Evolutionary conservation across 2,329 filamentous ascomycete genomes (phyloP).

Genomic region (Triangularia verruculosa): DNA sequence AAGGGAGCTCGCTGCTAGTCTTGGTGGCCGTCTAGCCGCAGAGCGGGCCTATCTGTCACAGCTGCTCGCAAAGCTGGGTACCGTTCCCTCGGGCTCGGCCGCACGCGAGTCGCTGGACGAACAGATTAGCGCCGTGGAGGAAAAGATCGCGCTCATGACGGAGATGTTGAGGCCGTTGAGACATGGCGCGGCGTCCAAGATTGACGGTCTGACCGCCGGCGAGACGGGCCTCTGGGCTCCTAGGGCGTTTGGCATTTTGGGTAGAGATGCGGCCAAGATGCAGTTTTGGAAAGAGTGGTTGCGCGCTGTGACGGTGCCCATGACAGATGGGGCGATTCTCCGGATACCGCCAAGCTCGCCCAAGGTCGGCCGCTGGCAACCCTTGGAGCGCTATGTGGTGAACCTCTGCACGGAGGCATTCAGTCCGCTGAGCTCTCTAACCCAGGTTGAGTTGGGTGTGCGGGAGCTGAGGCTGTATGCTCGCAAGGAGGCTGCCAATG

Average conservation of each 20-base stretch:
- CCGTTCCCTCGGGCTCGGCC: conserved; percentile 72
- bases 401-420: conserved; percentile 95
- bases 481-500: conserved; percentile 87
- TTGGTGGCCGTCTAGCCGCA: conserved; percentile 80
- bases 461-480: conserved; percentile 89
- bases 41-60: conserved; percentile 90
- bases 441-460: conserved; percentile 88
- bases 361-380: conserved; percentile 90
- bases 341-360: conserved; percentile 86
- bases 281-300: conserved; percentile 99
- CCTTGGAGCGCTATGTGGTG: conserved; percentile 92
- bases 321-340: conserved; percentile 82
- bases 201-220: conserved; percentile 91
- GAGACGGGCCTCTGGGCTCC: conserved; percentile 97
- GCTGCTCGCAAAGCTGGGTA: conserved; percentile 78
- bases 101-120: conserved; percentile 86
- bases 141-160: conserved; percentile 96
- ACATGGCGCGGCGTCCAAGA: conserved; percentile 93
- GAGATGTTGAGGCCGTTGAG: conserved; percentile 89
- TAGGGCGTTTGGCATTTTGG: conserved; percentile 87
- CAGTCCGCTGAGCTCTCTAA: conserved; percentile 88
- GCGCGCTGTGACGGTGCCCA: conserved; percentile 87
- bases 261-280: conserved; percentile 76
- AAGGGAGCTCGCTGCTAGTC: conserved; percentile 83
- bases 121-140: conserved; percentile 90